Base-by-base conservation (phyloP, 208 protist genomes). In the Leishmania major region DNA sequence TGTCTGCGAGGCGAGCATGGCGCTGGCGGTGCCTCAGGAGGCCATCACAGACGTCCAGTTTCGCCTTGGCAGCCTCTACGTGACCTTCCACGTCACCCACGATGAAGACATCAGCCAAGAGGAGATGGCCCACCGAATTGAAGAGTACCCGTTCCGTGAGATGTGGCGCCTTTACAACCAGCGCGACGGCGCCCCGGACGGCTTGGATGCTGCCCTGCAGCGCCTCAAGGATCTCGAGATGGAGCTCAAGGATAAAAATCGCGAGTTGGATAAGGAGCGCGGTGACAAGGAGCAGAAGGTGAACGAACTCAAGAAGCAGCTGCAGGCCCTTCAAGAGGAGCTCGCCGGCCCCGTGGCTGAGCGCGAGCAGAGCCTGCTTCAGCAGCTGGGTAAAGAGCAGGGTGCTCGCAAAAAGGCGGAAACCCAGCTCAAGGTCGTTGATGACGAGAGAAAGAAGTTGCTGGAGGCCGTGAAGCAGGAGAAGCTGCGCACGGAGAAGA, bases 1-100 rank as follows among this genome's bases (percentile, higher is more conserved):
- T 74, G 79, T 91, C 17, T 77, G 70, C n/a, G 91, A 96, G 77
- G 91, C 88, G 31, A 88, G 87, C 64, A 74, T 74, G 11, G 91
- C 91, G n/a, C 87, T 92, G 35, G 59, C 81, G 13, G 87, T 95
- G 28, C 70, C 80, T 31, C 79, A 82, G 71, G 83, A 89, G 17
- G 84, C 87, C 49, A 92, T 96, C 74, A 80, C 69, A 2, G 73
- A 85, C 47, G 84, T 93, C 7, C 83, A 91, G 64, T 87, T 96
- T 64, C 87, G 91, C 60, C 91, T 96, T 45, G 93, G 93, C n/a
- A 96, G 93, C 64, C 84, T 96, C 35, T 93, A 96, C 83, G 93
- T 95, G 28, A 95, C 91, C 19, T 94, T 96, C 75, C 91, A 94
- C 64, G 93, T 96, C 4, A 92, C 90, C 25, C 93, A 96, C 79